These are phyloP conservation scores for Heliosperma pusillum DNA, from an alignment of 148 eudicot genomes.

Conservation along the genomic window DNA sequence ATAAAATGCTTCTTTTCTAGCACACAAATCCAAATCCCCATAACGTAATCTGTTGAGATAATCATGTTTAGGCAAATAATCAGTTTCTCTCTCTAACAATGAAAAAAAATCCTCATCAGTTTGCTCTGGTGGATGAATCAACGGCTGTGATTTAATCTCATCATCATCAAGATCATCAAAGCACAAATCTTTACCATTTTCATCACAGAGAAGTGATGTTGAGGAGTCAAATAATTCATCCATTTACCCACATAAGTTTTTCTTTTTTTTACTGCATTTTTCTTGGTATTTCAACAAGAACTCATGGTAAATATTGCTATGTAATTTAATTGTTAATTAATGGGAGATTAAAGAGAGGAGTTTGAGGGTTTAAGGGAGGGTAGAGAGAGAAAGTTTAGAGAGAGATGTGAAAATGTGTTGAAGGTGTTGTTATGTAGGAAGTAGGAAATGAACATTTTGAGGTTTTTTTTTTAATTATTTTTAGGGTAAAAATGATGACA, in stretches of 20 bases:
- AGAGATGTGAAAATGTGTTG: not conserved
- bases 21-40: constrained; percentile 52
- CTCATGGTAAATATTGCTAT: no score
- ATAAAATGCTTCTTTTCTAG: constrained; percentile 62
- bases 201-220: constrained; percentile 45
- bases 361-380: no score
- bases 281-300: constrained; percentile 7
- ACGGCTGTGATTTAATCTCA: constrained; percentile 33
- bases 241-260: constrained; percentile 33
- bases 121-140: constrained; percentile 31
- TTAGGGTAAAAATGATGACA: constrained; percentile 40
- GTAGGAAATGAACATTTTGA: constrained; percentile 20
- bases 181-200: constrained; percentile 36
- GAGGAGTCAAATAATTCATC: constrained; percentile 38
- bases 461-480: no score
- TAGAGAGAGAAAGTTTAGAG: constrained; percentile 18
- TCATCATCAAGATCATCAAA: constrained; percentile 29
- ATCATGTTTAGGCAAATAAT: constrained; percentile 51
- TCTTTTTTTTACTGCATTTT: not conserved
- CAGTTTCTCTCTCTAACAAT: constrained; percentile 54
- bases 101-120: constrained; percentile 47
- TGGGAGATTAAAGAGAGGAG: no score
- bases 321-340: no score
- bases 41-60: constrained; percentile 55
- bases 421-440: constrained; percentile 30